These are phyloP conservation scores for Skeletonema grethae DNA, from an alignment of 108 stramenopile genomes.

Conservation along the genomic window DNA sequence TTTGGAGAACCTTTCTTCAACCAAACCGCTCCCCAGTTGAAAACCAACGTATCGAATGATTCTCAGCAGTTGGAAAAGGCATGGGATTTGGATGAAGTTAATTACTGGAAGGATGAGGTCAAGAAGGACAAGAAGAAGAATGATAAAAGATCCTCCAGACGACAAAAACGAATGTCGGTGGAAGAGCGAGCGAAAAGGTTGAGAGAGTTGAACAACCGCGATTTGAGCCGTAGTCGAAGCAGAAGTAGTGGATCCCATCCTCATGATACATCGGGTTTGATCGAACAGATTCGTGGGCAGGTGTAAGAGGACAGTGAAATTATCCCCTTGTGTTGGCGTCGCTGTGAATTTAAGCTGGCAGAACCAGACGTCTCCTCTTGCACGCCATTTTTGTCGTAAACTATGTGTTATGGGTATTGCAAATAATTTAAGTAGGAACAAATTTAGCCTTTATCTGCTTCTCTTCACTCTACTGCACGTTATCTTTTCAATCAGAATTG, in stretches of 20 bases:
- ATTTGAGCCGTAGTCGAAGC: slow-evolving; percentile 43
- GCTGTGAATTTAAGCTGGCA: background rate
- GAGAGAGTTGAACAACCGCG: slow-evolving; percentile 33
- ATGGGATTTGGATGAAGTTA: background rate
- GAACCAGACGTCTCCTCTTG: background rate
- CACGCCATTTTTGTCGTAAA: background rate
- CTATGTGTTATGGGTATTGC: background rate
- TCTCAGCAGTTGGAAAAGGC: background rate
- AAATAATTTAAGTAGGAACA: background rate
- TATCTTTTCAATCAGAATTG: no score
- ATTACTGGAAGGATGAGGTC: slow-evolving; percentile 36
- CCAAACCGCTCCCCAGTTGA: background rate
- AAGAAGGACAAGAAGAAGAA: slow-evolving; percentile 14
- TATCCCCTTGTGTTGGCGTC: background rate
- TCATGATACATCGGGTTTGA: background rate
- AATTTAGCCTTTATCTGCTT: background rate
- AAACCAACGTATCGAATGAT: background rate
- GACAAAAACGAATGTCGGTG: slow-evolving; percentile 12
- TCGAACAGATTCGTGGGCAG: background rate
- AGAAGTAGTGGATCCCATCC: slow-evolving; percentile 35
- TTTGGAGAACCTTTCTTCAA: slow-evolving; percentile 1
- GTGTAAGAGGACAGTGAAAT: background rate
- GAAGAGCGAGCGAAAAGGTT: slow-evolving; percentile 41
- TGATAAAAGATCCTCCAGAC: background rate
- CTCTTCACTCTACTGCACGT: no score